Conservation (phyloP, 2,329 filamentous ascomycete species). For the Cadophora sp. region DNA sequence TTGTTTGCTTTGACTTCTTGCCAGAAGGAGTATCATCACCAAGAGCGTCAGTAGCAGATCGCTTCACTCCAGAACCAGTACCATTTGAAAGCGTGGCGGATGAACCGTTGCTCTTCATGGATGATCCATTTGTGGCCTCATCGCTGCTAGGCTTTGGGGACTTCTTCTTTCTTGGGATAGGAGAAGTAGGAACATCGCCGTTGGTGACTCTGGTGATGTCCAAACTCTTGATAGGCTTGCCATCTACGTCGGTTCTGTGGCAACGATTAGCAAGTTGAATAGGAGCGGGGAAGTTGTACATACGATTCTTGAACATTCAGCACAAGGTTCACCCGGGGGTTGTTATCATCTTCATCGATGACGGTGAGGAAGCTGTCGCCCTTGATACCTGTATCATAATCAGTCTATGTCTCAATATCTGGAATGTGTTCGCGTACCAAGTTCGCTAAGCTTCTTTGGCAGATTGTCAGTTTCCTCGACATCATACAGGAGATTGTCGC, state of each 20-base stretch:
- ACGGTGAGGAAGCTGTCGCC: slow-evolving; percentile 80
- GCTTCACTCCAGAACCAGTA: slow-evolving; percentile 44
- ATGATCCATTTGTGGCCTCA: slow-evolving; percentile 5
- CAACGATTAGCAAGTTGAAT: slow-evolving; percentile 19
- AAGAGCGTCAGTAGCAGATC: slow-evolving; percentile 37
- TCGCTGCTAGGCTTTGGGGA: slow-evolving; percentile 20
- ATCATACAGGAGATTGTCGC: slow-evolving; percentile 84
- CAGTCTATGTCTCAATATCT: slow-evolving; percentile 3
- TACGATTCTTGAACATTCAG: slow-evolving; percentile 71
- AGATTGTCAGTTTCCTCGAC: slow-evolving; percentile 88
- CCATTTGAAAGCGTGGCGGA: slow-evolving; percentile 10
- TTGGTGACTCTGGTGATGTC: slow-evolving; percentile 33
- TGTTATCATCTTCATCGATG: slow-evolving; percentile 79
- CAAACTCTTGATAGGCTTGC: slow-evolving; percentile 59
- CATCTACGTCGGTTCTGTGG: slow-evolving; percentile 46
- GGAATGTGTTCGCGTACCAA: slow-evolving; percentile 58
- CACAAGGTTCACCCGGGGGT: slow-evolving; percentile 80
- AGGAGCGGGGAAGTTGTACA: slow-evolving; percentile 39
- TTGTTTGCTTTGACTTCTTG: slow-evolving; percentile 48
- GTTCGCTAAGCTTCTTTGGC: slow-evolving; percentile 76
- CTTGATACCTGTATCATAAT: slow-evolving; percentile 61
- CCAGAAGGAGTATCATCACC: slow-evolving; percentile 30
- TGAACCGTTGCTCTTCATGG: slow-evolving; percentile 29
- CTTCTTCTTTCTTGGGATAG: slow-evolving; percentile 41
- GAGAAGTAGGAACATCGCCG: slow-evolving; percentile 30